Conservation (phyloP, 1,284 basidiomycete species). For the Inonotus hispidus region DNA sequence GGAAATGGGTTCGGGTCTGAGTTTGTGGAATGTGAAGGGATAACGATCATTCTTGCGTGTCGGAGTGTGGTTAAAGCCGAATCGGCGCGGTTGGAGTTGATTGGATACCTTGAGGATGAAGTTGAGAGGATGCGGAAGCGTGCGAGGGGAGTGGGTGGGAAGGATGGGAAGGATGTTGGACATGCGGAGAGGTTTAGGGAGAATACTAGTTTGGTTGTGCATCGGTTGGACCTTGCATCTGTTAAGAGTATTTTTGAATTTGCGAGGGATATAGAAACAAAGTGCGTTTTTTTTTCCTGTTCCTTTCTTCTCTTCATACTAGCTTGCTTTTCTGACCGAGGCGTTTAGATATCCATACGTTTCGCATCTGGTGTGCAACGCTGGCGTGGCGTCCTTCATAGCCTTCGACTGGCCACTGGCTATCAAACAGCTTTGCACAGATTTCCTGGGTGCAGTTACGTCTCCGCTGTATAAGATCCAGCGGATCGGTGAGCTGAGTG, state of each 20-base stretch:
- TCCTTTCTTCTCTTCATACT: neutral
- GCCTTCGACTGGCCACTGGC: constrained; percentile 50
- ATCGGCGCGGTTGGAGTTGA: constrained; percentile 51
- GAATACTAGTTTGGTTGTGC: constrained; percentile 57
- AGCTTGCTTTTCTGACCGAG: constrained; percentile 6
- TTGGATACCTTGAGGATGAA: constrained; percentile 48
- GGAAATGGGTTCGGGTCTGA: neutral
- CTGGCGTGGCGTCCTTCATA: constrained; percentile 66
- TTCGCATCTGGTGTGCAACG: constrained; percentile 80
- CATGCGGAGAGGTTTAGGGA: constrained; percentile 50
- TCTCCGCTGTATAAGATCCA: constrained; percentile 62
- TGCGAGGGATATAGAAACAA: constrained; percentile 47
- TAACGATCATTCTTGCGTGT: constrained; percentile 84
- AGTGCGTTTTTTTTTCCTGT: constrained; percentile 37
- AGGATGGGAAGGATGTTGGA: constrained; percentile 20
- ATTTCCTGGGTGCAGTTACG: constrained; percentile 47
- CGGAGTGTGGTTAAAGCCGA: constrained; percentile 63
- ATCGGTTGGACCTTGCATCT: constrained; percentile 62
- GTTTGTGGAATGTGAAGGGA: constrained; percentile 35
- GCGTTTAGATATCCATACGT: constrained; percentile 73
- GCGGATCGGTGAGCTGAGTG: constrained; percentile 51
- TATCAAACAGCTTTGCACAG: constrained; percentile 45
- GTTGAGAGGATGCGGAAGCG: constrained; percentile 32
- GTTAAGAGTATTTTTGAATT: constrained; percentile 63
- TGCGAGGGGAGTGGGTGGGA: constrained; percentile 20